Base-by-base conservation (phyloP, 768 basidiomycete genomes). In the Mrakia hoshinonis region DNA sequence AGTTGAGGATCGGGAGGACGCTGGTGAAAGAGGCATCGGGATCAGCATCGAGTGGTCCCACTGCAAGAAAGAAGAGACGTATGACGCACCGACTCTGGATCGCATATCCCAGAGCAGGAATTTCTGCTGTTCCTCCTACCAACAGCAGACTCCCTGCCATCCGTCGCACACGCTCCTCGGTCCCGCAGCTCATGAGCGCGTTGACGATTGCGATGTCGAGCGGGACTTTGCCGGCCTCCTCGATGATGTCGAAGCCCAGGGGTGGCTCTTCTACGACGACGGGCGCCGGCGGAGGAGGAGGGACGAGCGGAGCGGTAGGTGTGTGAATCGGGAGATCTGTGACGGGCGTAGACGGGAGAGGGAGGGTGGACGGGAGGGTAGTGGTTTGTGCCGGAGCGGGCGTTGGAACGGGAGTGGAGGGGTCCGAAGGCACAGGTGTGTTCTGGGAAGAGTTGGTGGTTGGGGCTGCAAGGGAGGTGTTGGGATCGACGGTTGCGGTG, bases 161-260 rank as follows among this genome's bases (percentile, higher is more conserved):
- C 78, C 92, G 91, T 74, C 89, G 87, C 46, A 91, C 88, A 80
- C 90, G 90, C 36, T 95, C 92, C 74, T 92, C 91, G 3, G 89
- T 87, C 3, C 89, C 90, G 4, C 88, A 89, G 1, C 90, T 88
- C n/a, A 91, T 84, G 11, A 91, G 86, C 75, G 91, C 90, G 77
- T 95, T 93, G 81, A 91, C 91, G 73, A 96, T 90, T 10, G 92
- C 93, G 12, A 94, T 89, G 77, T 96, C 93, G 68, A 96, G 81
- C 1, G 94, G 92, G 49, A 94, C 82, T 78, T 93, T 94, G 79
- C 88, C 87, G 24, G 92, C 89, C 80, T 94, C 92, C 75, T 86
- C 87, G 68, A 84, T 84, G 4, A 94, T 85, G 78, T 95, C 92
- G 76, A 78, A 68, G 13, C 47, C 51, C 29, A 72, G 69, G 18